phyloP scores from a whole-genome alignment of 2,329 filamentous ascomycete species.

The Didymella keratinophila region DNA sequence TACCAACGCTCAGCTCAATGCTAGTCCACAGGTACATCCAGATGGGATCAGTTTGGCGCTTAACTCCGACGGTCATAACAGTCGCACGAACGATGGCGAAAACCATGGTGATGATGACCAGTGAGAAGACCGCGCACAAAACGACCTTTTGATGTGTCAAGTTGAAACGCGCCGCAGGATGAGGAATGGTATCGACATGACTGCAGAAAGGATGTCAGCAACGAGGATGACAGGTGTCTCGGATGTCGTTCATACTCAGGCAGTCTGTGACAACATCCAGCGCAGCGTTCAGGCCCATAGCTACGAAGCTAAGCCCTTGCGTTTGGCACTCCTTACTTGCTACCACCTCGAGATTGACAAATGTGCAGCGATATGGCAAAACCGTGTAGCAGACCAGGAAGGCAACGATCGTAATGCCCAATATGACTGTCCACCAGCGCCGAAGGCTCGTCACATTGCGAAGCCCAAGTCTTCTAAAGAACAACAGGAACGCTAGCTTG shows the following conservation, averaged over 20 bases:
- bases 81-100: not conserved
- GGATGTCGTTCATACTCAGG: not conserved
- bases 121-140: not conserved
- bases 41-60: not conserved
- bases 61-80: not conserved
- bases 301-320: conserved; percentile 1
- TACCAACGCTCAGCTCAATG: not conserved
- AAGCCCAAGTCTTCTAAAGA: conserved; percentile 22
- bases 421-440: conserved; percentile 19
- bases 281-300: not conserved
- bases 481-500: conserved; percentile 27
- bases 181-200: not conserved
- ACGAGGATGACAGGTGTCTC: not conserved
- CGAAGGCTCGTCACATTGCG: conserved; percentile 1
- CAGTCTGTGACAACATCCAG: not conserved
- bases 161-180: not conserved
- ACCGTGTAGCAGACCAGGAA: conserved; percentile 17
- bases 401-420: conserved; percentile 3
- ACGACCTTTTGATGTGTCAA: not conserved
- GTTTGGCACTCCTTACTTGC: conserved; percentile 10
- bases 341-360: conserved; percentile 6
- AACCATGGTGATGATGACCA: not conserved
- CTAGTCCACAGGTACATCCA: not conserved
- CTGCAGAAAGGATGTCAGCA: not conserved
- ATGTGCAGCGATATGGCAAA: conserved; percentile 23